Conservation (phyloP, 345 rosid genomes). For the Populus davidiana region DNA sequence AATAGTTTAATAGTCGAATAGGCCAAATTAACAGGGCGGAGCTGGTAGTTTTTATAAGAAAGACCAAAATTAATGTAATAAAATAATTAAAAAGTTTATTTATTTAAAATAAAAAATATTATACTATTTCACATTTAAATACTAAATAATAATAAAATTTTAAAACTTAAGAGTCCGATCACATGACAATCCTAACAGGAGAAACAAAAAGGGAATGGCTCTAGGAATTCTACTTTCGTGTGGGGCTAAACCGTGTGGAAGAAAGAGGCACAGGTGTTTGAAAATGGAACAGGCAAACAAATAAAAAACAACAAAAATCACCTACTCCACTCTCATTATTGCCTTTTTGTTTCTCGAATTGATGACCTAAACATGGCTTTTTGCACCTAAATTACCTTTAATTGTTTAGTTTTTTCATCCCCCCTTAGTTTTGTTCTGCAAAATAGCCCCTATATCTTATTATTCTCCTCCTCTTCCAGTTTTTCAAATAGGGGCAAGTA, state of each 20-base stretch:
- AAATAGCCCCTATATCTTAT: no score
- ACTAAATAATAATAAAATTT: no score
- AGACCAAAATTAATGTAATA: no score
- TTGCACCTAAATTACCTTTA: not conserved
- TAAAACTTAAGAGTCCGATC: not conserved
- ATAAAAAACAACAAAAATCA: not conserved
- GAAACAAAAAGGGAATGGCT: not conserved
- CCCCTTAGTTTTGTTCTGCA: not conserved
- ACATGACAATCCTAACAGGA: not conserved
- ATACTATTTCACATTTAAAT: no score
- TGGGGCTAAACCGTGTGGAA: not conserved
- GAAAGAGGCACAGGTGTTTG: not conserved
- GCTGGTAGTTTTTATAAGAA: no score
- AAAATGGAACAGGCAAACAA: not conserved
- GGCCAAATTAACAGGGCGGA: no score
- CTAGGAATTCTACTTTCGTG: not conserved
- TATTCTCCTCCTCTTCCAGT: not conserved
- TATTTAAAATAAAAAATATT: no score
- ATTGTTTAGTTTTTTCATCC: not conserved
- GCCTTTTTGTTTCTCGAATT: not conserved
- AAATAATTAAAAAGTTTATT: no score
- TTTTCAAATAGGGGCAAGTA: no score
- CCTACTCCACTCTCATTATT: constrained; percentile 5
- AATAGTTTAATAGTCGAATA: no score
- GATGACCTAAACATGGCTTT: not conserved